These are phyloP conservation scores for Copromyces sp. DNA, from an alignment of 495 filamentous ascomycete species.

Conservation along the genomic window DNA sequence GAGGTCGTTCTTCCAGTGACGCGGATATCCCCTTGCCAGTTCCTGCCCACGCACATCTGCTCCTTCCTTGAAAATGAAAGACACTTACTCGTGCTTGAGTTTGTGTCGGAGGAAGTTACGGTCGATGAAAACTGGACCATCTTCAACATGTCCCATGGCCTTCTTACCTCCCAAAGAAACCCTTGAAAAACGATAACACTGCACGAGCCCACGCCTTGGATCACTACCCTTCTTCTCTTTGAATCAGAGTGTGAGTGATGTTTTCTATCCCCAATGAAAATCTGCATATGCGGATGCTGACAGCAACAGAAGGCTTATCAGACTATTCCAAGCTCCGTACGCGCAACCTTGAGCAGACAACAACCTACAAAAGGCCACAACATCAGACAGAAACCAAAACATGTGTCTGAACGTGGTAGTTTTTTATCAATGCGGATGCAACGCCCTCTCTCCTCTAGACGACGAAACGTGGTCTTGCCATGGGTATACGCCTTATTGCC, in stretches of 20 bases:
- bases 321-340: neutral
- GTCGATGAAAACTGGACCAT: neutral
- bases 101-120: neutral
- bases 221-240: neutral
- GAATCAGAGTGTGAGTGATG: neutral
- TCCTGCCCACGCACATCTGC: neutral
- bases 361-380: neutral
- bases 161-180: neutral
- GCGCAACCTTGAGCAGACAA: neutral
- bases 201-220: neutral
- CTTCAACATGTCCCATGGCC: neutral
- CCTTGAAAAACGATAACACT: neutral
- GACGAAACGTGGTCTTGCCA: neutral
- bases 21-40: neutral
- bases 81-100: neutral
- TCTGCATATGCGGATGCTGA: neutral
- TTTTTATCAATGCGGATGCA: neutral
- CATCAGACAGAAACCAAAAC: neutral
- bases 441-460: neutral
- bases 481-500: neutral
- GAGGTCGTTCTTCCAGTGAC: neutral
- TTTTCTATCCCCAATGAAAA: neutral
- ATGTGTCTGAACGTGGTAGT: neutral
- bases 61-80: neutral
- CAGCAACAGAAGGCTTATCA: neutral